Evolutionary conservation across 2,329 filamentous ascomycete genomes (phyloP).

Genomic region (Leptographium radiaticola): DNA sequence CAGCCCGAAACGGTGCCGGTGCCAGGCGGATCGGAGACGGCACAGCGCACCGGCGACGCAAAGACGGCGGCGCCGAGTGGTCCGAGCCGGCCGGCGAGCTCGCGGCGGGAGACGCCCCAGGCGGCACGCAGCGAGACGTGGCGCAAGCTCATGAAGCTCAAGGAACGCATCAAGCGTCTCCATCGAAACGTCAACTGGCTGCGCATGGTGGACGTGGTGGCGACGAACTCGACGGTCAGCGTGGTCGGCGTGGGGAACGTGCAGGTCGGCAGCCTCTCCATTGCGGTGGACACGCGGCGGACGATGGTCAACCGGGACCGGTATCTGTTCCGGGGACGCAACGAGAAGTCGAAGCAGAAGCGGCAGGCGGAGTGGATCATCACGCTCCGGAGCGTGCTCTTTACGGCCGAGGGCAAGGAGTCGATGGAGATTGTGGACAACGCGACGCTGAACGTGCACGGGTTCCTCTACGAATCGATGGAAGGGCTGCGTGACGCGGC

Average conservation of each 20-base stretch:
- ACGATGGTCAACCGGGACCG: slow-evolving; percentile 86
- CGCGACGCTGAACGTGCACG: slow-evolving; percentile 79
- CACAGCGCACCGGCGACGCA: neutral
- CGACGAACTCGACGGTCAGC: slow-evolving; percentile 64
- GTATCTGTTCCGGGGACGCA: slow-evolving; percentile 69
- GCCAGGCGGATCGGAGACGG: neutral
- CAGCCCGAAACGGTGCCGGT: too few species aligned
- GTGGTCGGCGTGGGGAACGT: slow-evolving; percentile 72
- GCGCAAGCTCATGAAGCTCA: slow-evolving; percentile 63
- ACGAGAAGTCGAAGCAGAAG: slow-evolving; percentile 40
- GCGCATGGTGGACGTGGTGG: slow-evolving; percentile 76
- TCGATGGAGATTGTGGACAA: slow-evolving; percentile 82
- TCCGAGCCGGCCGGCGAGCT: slow-evolving; percentile 6
- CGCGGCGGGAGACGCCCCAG: slow-evolving; percentile 16
- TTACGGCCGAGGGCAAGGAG: slow-evolving; percentile 74
- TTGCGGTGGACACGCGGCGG: slow-evolving; percentile 79
- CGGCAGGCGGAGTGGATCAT: slow-evolving; percentile 90
- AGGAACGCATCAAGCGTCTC: slow-evolving; percentile 74
- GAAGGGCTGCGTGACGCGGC: slow-evolving; percentile 85
- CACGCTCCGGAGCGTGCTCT: slow-evolving; percentile 71
- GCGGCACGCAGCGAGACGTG: slow-evolving; percentile 57
- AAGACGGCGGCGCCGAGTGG: neutral
- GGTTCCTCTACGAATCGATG: slow-evolving; percentile 70
- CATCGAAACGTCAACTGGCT: slow-evolving; percentile 84
- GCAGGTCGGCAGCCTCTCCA: slow-evolving; percentile 70